A percentile compares a stretch with the other conserved stretches of the same genome.
phyloP scores from a whole-genome alignment of 139 green algal species.

The Nannochloris sp. region DNA sequence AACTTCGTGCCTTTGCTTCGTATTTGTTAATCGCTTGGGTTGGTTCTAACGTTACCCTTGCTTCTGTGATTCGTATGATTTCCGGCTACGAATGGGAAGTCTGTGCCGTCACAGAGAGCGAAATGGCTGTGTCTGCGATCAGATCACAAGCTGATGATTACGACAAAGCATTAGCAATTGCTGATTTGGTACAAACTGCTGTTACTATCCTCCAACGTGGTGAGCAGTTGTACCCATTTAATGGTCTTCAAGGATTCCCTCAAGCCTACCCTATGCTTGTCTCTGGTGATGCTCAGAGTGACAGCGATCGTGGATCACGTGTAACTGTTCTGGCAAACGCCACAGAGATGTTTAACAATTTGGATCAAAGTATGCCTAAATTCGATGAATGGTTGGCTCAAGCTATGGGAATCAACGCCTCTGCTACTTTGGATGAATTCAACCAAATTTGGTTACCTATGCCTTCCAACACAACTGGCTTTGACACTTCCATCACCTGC shows the following conservation, averaged over 20 bases:
- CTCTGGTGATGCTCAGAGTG: constrained; percentile 5
- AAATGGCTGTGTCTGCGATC: constrained; percentile 15
- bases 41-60: constrained; percentile 2
- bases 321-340: constrained; percentile 15
- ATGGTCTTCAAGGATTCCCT: constrained; percentile 6
- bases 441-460: constrained; percentile 7
- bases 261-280: constrained; percentile 9
- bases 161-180: constrained; percentile 30
- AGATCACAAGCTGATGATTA: constrained; percentile 21
- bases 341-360: constrained; percentile 13
- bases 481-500: constrained; percentile 12
- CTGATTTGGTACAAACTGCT: constrained; percentile 32
- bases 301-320: neutral
- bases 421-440: constrained; percentile 10
- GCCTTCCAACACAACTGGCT: constrained; percentile 5
- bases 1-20: constrained; percentile 3
- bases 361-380: constrained; percentile 9
- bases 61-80: constrained; percentile 2
- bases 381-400: constrained; percentile 8
- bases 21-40: constrained; percentile 14
- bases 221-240: constrained; percentile 5
- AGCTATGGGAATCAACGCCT: constrained; percentile 31
- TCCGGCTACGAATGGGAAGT: constrained; percentile 2
- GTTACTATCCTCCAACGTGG: constrained; percentile 23
- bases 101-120: constrained; percentile 4